Conservation (phyloP, 225 moss, liverwort and hornwort species). For the Rhytidiadelphus loreus region DNA sequence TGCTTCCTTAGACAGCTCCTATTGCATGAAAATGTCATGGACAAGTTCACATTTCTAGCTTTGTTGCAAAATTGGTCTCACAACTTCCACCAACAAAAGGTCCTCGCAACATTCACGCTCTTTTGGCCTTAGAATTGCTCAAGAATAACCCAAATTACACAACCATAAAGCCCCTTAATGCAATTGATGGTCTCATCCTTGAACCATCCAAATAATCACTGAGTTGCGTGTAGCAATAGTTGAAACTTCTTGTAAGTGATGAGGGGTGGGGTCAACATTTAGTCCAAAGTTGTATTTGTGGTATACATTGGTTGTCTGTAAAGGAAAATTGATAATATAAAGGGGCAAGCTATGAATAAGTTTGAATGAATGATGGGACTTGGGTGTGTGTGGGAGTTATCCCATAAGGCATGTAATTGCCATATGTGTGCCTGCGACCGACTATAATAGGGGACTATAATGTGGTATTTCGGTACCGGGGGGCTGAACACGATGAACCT, state of each 20-base stretch:
- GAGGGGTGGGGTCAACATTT: neutral
- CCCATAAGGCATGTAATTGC: neutral
- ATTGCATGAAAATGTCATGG: neutral
- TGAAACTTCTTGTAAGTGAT: fast-evolving
- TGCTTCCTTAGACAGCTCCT: fast-evolving
- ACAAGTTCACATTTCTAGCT: neutral
- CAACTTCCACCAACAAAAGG: fast-evolving
- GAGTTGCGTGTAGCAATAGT: neutral
- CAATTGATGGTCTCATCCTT: neutral
- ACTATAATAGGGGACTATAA: too few relatives aligned
- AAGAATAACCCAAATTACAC: fast-evolving
- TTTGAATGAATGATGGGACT: too few relatives aligned
- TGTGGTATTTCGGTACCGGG: too few relatives aligned
- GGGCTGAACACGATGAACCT: too few relatives aligned
- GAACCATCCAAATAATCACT: neutral
- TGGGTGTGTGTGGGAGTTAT: too few relatives aligned
- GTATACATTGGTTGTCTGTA: fast-evolving
- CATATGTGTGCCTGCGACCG: too few relatives aligned
- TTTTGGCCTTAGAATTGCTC: neutral
- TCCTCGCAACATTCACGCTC: neutral
- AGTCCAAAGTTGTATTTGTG: fast-evolving
- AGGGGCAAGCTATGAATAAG: too few relatives aligned
- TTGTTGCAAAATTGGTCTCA: neutral
- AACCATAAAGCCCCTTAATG: neutral
- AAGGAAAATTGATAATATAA: neutral